Evolutionary conservation across 2,329 filamentous ascomycete species (phyloP), one percentile per base, ranked within the genome.

Genomic region (Beauveria pseudobassiana): DNA sequence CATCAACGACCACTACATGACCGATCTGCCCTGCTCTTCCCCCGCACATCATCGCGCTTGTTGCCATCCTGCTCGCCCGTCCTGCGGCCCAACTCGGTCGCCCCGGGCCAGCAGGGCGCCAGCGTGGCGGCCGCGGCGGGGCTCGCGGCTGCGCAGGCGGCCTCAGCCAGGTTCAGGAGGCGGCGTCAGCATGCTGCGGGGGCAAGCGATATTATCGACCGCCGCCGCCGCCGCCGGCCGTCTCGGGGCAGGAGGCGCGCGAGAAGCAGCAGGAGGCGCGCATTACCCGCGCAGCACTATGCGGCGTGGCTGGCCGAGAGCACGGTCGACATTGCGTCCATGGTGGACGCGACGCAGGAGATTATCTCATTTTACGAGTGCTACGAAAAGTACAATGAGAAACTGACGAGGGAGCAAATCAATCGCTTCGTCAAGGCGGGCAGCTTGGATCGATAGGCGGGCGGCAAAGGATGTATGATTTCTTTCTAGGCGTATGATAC

Each of bases 1-100:
- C 64, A 87, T 96, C 71, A 97, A 96, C 75, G 93, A 97, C 73
- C 89, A 91, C 72, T 96, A 91, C 76, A 87, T 96, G 75, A 96
- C 93, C 8, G 93, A 97, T 71, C 80, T 96, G n/a, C 90, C 91
- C 80, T 97, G 16, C 81, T 96, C 0, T 89, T 70, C 82, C 92
- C 14, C 93, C 93, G n/a, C 91, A 96, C 69, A 82, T 91, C 54
- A 87, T 96, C 61, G 91, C 91, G n/a, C 83, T 96, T 46, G 93
- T 91, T 40, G 89, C 91, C 7, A 88, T 96, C 63, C 84, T 96
- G 62, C 80, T 96, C 7, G 87, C 91, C 1, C n/a, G 89, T 95
- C 5, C 83, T 96, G 43, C 86, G 90, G 59, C 90, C 90, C 0
- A 74, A 72, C 53, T 69, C 68, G 16, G 66, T 71, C 1, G 63